Conservation (phyloP, 192 early-diverging fungal species). For the Diversispora epigaea region DNA sequence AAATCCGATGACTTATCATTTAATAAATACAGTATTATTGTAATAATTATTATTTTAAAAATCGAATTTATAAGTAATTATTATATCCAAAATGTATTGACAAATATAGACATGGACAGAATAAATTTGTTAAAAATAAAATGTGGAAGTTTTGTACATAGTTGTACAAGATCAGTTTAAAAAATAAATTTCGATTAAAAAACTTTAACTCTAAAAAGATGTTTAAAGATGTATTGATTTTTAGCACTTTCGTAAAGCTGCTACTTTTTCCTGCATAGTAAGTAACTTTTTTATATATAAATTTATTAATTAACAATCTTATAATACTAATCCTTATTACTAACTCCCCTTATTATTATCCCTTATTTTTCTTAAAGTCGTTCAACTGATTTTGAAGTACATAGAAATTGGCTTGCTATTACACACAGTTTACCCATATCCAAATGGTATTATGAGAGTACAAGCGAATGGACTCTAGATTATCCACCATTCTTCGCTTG, state of each 20-base stretch:
- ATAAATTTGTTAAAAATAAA: too few species aligned
- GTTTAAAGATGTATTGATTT: slow-evolving; percentile 45
- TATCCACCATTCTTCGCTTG: slow-evolving; percentile 98
- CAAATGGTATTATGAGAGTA: slow-evolving; percentile 85
- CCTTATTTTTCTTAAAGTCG: slow-evolving; percentile 44
- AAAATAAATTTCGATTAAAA: too few species aligned
- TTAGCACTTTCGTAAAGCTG: slow-evolving; percentile 54
- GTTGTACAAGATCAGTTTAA: too few species aligned
- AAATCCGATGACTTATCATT: too few species aligned
- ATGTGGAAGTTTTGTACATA: too few species aligned
- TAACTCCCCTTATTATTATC: too few species aligned
- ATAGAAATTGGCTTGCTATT: slow-evolving; percentile 96
- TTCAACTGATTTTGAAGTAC: slow-evolving; percentile 99
- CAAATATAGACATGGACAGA: too few species aligned
- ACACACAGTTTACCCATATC: slow-evolving; percentile 78
- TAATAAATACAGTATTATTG: too few species aligned
- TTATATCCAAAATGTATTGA: too few species aligned
- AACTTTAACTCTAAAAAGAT: slow-evolving; percentile 17
- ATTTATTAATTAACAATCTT: background rate
- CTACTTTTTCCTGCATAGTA: slow-evolving; percentile 76
- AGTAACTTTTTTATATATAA: slow-evolving; percentile 25
- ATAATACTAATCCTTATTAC: too few species aligned
- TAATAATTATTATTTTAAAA: too few species aligned
- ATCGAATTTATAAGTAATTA: too few species aligned
- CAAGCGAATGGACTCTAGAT: slow-evolving; percentile 91